Evolutionary conservation across 2,329 filamentous ascomycete genomes (phyloP).

Genomic region (Xylaria sp.): DNA sequence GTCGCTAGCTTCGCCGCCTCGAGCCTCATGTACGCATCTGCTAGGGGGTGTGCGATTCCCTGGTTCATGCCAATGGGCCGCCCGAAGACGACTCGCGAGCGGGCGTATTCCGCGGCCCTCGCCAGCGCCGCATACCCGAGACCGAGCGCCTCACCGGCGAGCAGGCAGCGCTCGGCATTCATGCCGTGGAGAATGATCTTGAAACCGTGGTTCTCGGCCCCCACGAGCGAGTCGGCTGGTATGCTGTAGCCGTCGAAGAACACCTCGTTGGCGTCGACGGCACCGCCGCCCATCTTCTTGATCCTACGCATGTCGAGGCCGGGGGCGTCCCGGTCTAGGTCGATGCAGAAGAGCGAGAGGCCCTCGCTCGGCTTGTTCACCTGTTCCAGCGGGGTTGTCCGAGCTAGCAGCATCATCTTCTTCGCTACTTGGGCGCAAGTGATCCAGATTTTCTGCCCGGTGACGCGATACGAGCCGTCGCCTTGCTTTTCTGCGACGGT

Average conservation of each 20-base stretch:
- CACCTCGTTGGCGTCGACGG: conserved; percentile 86
- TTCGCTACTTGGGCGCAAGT: conserved; percentile 83
- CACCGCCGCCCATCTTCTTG: conserved; percentile 85
- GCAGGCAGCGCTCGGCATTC: conserved; percentile 80
- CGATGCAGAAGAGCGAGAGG: conserved; percentile 83
- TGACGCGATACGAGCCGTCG: conserved; percentile 72
- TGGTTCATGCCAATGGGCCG: conserved; percentile 74
- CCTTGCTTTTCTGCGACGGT: conserved; percentile 68
- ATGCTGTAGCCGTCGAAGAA: conserved; percentile 86
- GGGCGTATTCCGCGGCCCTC: conserved; percentile 72
- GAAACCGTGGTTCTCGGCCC: conserved; percentile 80
- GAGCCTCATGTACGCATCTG: conserved; percentile 72
- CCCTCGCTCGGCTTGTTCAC: conserved; percentile 78
- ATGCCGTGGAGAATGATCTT: conserved; percentile 82
- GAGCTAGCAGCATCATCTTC: conserved; percentile 85
- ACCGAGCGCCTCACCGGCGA: conserved; percentile 83
- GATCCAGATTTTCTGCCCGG: conserved; percentile 91
- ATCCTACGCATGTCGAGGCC: conserved; percentile 76
- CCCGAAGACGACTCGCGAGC: conserved; percentile 73
- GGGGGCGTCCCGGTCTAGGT: conserved; percentile 70
- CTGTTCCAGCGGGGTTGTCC: conserved; percentile 76
- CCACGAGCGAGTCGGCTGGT: conserved; percentile 72
- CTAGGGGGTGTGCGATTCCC: conserved; percentile 72
- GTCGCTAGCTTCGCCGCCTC: conserved; percentile 73
- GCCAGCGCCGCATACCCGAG: conserved; percentile 78